Evolutionary conservation across 345 rosid species (phyloP).

Genomic region (Anacardium occidentale): DNA sequence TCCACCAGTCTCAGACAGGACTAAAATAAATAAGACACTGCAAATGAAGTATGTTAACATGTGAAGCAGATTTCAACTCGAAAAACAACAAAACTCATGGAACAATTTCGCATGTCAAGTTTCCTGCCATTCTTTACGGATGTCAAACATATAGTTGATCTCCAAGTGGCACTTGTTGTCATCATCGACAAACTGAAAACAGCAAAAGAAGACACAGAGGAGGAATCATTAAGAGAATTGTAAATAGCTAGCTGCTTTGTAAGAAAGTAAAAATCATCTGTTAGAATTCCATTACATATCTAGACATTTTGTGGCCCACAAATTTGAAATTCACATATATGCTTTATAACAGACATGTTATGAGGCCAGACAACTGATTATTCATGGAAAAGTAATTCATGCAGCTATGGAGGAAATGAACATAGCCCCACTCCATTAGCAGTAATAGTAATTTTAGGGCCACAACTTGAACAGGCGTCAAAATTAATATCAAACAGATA

Average conservation of each 20-base stretch:
- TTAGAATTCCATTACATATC: neutral
- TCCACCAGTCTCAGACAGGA: constrained; percentile 18
- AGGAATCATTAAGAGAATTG: constrained; percentile 2
- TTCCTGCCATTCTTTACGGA: constrained; percentile 69
- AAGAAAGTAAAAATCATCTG: neutral
- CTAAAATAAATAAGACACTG: constrained; percentile 19
- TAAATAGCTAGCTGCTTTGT: neutral
- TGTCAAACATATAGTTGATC: constrained; percentile 89
- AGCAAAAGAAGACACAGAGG: constrained; percentile 1
- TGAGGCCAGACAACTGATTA: constrained; percentile 10
- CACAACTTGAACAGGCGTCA: neutral
- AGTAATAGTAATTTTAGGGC: neutral
- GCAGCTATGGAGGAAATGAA: neutral
- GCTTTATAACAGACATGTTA: constrained; percentile 11
- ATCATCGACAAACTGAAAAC: constrained; percentile 72
- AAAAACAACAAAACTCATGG: constrained; percentile 1
- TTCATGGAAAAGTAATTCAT: constrained; percentile 6
- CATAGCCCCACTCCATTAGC: neutral
- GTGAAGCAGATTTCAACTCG: constrained; percentile 25
- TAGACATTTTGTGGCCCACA: constrained; percentile 8
- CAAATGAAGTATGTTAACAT: constrained; percentile 25
- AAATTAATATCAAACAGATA: neutral
- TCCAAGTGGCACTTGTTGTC: constrained; percentile 84
- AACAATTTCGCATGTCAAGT: constrained; percentile 3
- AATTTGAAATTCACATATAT: constrained; percentile 13